Evolutionary conservation across 768 basidiomycete genomes (phyloP), one percentile per base, ranked within the genome.

Genomic region (Collybia nuda): DNA sequence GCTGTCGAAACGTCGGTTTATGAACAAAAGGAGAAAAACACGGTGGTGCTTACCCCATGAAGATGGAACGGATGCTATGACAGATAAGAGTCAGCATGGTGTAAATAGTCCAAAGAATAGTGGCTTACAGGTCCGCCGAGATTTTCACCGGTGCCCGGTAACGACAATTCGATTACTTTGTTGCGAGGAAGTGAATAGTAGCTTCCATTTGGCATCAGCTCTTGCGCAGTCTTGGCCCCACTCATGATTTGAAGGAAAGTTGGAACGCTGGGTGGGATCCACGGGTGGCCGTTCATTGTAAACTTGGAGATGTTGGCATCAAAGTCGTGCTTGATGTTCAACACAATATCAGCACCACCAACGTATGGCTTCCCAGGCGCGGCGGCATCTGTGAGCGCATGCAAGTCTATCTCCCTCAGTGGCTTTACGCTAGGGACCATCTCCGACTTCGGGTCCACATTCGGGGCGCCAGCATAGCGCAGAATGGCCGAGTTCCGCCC

Each of bases 401-500:
- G 44, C 9, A 46, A 26, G 24, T 24, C 21, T 3, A 12, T 35
- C 22, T 46, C 44, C 3, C 19, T 46, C 2, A 35, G 11, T 17
- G 44, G 44, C 7, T 22, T 32, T 6, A 17, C 12, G 37, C 32
- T 46, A 32, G 15, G 3, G 2, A 6, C 22, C 9, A 21, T 26
- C 28, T 29, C 44, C 19, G 18, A 36, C 32, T 21, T 17, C 18
- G 81, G 81, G 29, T 82, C 79, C 8, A 56, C 52, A 14, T 42
- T 52, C 1, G 63, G 55, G 9, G 81, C 81, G 15, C 74, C 77
- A 0, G 28, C 58, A 50, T 83, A 83, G 41, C 77, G 73, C 24
- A 83, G 56, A 47, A 83, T 79, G 2, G 79, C 81, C 44, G 67
- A 67, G 60, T 77, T 79, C 48, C 74, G 63, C 9, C 71, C 71